Evolutionary conservation across 306 rosid genomes (phyloP), one percentile per base, ranked within the genome.

Genomic region (Cucurbita pepo): DNA sequence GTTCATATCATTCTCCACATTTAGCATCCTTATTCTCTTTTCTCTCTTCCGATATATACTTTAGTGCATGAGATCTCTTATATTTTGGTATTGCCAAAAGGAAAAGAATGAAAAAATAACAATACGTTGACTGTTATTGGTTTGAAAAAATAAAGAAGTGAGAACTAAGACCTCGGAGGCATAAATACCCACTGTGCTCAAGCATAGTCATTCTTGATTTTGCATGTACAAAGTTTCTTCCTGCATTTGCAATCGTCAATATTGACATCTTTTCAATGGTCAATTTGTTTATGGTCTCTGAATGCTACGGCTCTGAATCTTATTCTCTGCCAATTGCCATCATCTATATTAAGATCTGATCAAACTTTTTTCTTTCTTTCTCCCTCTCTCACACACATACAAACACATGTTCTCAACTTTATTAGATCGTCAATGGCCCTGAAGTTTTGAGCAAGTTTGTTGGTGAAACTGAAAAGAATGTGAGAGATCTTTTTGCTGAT

Each of bases 401-500:
- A 19, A 34, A 41, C 18, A 22, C 14, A 13, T 69, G 22, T 52
- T 50, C 19, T 69, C 74, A 25, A 48, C 59, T 67, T 18, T 81
- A 47, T 52, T 74, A 95, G 99, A 89, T 95, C 80, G 95, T 95
- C 76, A 95, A 95, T 76, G 99, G 99, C 74, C 99, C 99, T 66
- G 99, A 95, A 86, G 95, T 95, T 56, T 79, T 95, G 86, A 95
- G 92, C 87, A 95, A 95, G 78, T 95, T 82, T 72, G 95, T 95
- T 82, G 99, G 99, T 75, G 99, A 95, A 86, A 91, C 97, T 65
- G 99, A 95, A 79, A 95, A 95, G 83, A 95, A 95, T 74, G 97
- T 95, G 37, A 85, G 99, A 80, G 99, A 95, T 82, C 92, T 95
- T 76, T 95, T 95, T 88, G 96, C 97, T 52, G 99, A 95, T 89